Conservation (phyloP, 495 filamentous ascomycete genomes). For the Chaetomium fimeti region DNA sequence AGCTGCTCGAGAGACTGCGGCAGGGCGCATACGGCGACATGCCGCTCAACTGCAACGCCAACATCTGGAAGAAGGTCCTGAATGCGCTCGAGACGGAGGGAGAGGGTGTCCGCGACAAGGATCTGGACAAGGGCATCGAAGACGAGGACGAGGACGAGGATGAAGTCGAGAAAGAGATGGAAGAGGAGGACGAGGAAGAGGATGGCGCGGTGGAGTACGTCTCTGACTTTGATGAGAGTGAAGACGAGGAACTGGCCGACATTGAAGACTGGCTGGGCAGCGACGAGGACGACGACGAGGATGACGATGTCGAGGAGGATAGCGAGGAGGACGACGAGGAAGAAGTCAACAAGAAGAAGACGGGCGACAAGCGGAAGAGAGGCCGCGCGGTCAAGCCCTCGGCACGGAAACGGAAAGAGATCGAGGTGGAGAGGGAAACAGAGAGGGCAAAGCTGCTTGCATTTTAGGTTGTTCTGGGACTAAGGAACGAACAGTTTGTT, state of each 20-base stretch:
- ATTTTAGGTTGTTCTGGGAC: slow-evolving; percentile 36
- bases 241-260: slow-evolving; percentile 53
- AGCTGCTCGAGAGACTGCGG: slow-evolving; percentile 85
- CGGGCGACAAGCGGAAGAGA: slow-evolving; percentile 68
- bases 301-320: slow-evolving; percentile 47
- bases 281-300: slow-evolving; percentile 51
- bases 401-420: slow-evolving; percentile 67
- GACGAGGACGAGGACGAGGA: slow-evolving; percentile 70
- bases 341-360: slow-evolving; percentile 43
- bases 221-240: slow-evolving; percentile 55
- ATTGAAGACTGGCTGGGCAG: slow-evolving; percentile 52
- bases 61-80: slow-evolving; percentile 96
- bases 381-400: slow-evolving; percentile 54
- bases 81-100: slow-evolving; percentile 82
- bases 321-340: slow-evolving; percentile 42
- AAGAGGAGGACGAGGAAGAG: slow-evolving; percentile 62
- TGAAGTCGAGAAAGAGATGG: slow-evolving; percentile 66
- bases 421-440: slow-evolving; percentile 69
- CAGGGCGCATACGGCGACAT: slow-evolving; percentile 94
- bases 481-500: background rate
- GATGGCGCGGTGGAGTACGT: slow-evolving; percentile 87
- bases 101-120: slow-evolving; percentile 80
- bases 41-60: slow-evolving; percentile 89
- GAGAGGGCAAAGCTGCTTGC: slow-evolving; percentile 43
- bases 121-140: slow-evolving; percentile 79